Evolutionary conservation across 1,284 basidiomycete species (phyloP), one percentile per base, ranked within the genome.

Genomic region (Sporisorium graminicola): DNA sequence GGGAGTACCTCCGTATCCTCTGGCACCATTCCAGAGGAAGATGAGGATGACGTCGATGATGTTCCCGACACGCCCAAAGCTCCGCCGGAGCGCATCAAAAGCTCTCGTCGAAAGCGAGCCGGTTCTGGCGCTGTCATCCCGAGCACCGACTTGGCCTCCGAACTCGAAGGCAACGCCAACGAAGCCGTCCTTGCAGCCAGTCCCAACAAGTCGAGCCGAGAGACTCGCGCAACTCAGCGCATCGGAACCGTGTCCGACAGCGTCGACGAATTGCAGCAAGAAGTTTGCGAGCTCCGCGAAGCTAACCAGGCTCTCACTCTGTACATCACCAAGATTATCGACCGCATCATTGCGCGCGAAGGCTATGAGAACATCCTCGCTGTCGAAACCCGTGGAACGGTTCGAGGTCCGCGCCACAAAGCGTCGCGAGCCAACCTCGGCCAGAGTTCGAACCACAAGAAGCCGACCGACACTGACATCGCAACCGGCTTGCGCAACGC

Each of bases 301-400:
- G 93, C 94, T 51, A 97, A 97, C 89, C 95, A 95, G 86, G 94
- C 94, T 0, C 88, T 98, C 13, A 93, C 93, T 18, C 87, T 98
- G 24, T 98, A 98, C 85, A 94, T 95, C 20, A 94, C 93, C 60
- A 98, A 97, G 88, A 97, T 98, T 81, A 92, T 98, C 80, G 94
- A 98, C 87, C 91, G 94, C 59, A 96, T 98, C 85, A 94, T 96
- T 72, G 90, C 93, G 3, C 91, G 94, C 83, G 94, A 95, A 86
- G 95, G 94, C 31, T 96, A 94, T 86, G 95, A 98, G 86, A 93
- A 95, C 80, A 92, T 98, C 59, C 90, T 97, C 29, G 92, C 94
- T 24, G 90, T 90, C 53, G 94, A 97, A 85, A 58, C 90, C 90
- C 79, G 88, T 87, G 46, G 88, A 55, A 78, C 46, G 69, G 78